Evolutionary conservation across 164 flowering plant genomes (phyloP).

Genomic region (Sextonia rubra): DNA sequence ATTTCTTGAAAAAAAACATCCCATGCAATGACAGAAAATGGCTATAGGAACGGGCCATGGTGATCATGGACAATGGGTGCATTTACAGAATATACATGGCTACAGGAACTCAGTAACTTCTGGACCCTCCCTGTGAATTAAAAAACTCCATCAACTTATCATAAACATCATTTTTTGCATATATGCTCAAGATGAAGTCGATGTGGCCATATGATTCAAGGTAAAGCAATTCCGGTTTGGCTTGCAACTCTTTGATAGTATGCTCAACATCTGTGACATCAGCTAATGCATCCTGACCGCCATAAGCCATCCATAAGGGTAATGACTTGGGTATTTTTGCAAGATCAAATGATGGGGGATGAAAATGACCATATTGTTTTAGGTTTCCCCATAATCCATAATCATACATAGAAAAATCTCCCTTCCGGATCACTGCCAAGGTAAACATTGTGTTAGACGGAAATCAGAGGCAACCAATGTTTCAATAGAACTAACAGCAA

Average conservation of each 20-base stretch:
- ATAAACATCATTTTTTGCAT: constrained; percentile 64
- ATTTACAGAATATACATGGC: neutral
- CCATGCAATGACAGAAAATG: too few species aligned
- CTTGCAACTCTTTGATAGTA: constrained; percentile 56
- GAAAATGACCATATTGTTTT: constrained; percentile 44
- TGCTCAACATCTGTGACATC: constrained; percentile 66
- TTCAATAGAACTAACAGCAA: neutral
- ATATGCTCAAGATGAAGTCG: constrained; percentile 63
- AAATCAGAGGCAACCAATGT: neutral
- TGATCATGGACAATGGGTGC: neutral
- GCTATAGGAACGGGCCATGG: too few species aligned
- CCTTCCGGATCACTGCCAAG: constrained; percentile 82
- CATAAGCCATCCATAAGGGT: constrained; percentile 93
- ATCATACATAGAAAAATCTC: constrained; percentile 80
- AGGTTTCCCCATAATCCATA: constrained; percentile 70
- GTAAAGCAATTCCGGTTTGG: constrained; percentile 65
- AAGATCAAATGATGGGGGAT: constrained; percentile 69
- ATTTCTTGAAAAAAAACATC: neutral
- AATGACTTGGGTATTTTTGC: constrained; percentile 57
- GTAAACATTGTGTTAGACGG: neutral
- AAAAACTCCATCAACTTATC: constrained; percentile 60
- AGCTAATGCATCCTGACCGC: constrained; percentile 78
- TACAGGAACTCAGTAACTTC: constrained; percentile 20
- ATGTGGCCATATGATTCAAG: constrained; percentile 79
- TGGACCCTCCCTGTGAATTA: constrained; percentile 44